Evolutionary conservation across 2,329 filamentous ascomycete genomes (phyloP).

Genomic region (Beauveria bassiana): DNA sequence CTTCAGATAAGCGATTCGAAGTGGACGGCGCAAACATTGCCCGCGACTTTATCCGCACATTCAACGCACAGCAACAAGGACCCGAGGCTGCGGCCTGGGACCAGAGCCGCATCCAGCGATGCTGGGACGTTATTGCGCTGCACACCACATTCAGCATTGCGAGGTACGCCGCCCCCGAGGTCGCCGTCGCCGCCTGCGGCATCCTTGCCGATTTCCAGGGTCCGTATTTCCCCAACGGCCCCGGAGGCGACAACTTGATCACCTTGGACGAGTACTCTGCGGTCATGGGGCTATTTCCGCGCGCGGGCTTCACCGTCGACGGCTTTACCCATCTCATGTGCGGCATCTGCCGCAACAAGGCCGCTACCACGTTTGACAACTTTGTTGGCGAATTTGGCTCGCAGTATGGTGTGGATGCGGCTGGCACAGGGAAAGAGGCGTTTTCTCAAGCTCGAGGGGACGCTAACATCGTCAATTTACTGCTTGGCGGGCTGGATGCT

Average conservation of each 20-base stretch:
- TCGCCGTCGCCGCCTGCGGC: conserved; percentile 4
- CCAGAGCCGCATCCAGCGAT: conserved; percentile 6
- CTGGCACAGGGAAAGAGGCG: not conserved
- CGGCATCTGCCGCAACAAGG: conserved; percentile 12
- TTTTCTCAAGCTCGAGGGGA: not conserved
- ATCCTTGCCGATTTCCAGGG: conserved; percentile 13
- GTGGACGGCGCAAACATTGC: conserved; percentile 15
- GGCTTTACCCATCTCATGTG: conserved; percentile 8
- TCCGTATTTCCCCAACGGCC: conserved; percentile 6
- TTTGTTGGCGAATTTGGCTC: not conserved
- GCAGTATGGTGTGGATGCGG: not conserved
- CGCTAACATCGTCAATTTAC: not conserved
- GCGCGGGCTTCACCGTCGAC: conserved; percentile 5
- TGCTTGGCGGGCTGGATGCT: not conserved
- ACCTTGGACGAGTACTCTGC: conserved; percentile 10
- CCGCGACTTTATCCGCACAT: conserved; percentile 1
- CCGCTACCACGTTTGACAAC: conserved; percentile 12
- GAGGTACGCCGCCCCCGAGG: conserved; percentile 8
- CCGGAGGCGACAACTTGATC: conserved; percentile 2
- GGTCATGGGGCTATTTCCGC: conserved; percentile 9
- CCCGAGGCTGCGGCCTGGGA: not conserved
- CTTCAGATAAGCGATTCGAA: conserved; percentile 13
- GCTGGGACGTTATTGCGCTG: conserved; percentile 14
- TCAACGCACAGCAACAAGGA: not conserved
- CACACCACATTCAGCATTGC: conserved; percentile 13